Base-by-base conservation (phyloP, 176 grass and related monocot species). In the Secale cereale region DNA sequence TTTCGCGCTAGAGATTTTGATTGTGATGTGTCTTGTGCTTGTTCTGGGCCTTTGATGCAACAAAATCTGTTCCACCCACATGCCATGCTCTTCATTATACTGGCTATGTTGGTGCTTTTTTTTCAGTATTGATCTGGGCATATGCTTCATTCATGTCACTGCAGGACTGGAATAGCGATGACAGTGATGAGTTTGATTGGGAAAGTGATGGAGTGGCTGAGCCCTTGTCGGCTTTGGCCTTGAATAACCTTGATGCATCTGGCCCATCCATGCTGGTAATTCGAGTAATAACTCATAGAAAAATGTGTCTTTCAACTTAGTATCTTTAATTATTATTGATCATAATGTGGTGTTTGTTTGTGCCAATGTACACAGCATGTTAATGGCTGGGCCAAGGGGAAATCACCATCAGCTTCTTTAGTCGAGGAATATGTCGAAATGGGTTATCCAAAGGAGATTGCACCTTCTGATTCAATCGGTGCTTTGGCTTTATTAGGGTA, bases 401-500 rank as follows among this genome's bases (percentile, higher is more conserved):
- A 81, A 17, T 5, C 20, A 28, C 68, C 92, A 64, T 43, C 79
- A 75, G 50, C 84, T 12, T 67, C 84, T 78, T 59, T 84, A 39
- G 68, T 79, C 54, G 27, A 65, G 3, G 20, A 87, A 4, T 90
- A 82, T 54, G 46, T 90, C 22, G 45, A 4, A 12, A 92, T 92
- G 93, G 90, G 86, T 35, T 95, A 91, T 31, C 0, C 77, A 12
- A 22, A 68, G 65, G 78, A 92, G 26, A 82, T 84, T 80, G 52
- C 16, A 40, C 86, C 30, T 56, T 26, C 59, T 61, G 23, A 86
- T 71, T 84, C 19, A 36, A 41, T 14, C 39, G 23, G 10, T 84
- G 37, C 3, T 70, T 76, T 85, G 76, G 3, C 43, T 83, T 76
- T 74, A 97, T 76, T 74, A 97, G 92, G 88, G 31, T 77, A 92